Percentiles rank a stretch among this genome's conserved stretches.
These are phyloP conservation scores for Tolypocladium nubicola DNA, from an alignment of 2,329 filamentous ascomycete species.

Conservation along the genomic window DNA sequence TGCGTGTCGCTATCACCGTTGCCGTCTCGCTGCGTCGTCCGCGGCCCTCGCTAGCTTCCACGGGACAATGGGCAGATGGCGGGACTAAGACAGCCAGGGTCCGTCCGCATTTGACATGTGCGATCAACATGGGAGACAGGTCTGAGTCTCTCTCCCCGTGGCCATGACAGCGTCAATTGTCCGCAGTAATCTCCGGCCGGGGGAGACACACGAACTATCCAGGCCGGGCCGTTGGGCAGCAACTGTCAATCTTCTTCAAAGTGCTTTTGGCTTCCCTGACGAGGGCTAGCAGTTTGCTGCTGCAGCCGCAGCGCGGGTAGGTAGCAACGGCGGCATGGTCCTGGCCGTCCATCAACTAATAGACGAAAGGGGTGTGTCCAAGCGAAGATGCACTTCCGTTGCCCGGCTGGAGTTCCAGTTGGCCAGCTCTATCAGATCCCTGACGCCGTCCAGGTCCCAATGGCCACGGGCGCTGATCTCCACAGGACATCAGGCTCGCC, in stretches of 20 bases:
- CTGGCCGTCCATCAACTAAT: neutral
- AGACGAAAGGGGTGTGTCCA: conserved; percentile 17
- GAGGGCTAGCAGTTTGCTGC: neutral
- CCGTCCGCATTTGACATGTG: neutral
- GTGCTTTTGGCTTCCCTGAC: neutral
- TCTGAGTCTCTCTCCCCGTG: neutral
- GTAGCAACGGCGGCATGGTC: neutral
- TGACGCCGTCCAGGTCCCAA: conserved; percentile 1
- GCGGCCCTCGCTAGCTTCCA: neutral
- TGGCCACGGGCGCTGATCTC: neutral
- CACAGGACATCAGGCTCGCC: neutral
- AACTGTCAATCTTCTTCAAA: conserved; percentile 5
- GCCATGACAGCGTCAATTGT: neutral
- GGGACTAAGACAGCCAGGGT: neutral
- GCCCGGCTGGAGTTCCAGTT: conserved; percentile 33
- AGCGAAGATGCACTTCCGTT: conserved; percentile 24
- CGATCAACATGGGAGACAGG: neutral
- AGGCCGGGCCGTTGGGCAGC: conserved; percentile 20
- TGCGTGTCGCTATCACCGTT: neutral
- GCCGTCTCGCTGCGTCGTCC: neutral
- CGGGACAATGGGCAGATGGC: neutral
- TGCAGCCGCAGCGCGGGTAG: neutral
- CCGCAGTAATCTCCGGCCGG: neutral
- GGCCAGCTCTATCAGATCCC: conserved; percentile 23
- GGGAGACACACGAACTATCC: conserved; percentile 13